Evolutionary conservation across 106 monocot species (phyloP), one percentile per base, ranked within the genome.

Genomic region (Apostasia shenzhenica): DNA sequence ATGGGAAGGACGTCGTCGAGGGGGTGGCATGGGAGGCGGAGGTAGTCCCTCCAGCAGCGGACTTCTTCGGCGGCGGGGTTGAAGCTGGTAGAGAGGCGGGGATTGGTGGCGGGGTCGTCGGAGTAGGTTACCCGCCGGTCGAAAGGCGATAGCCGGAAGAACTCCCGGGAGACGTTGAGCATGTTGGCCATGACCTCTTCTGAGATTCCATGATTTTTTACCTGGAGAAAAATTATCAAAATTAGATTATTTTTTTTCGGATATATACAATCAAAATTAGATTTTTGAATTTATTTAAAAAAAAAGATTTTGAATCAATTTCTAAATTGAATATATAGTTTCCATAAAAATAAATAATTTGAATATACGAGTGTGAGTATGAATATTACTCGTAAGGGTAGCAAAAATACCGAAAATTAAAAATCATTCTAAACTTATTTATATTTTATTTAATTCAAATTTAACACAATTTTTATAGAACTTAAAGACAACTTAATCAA

Each of bases 11-110:
- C 86, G 38, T 84, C 76, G 46, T 94, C 84, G 1, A 84, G 78
- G 9, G 93, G 93, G 43, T 93, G 78, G 80, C 93, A 93, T 62
- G 89, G 86, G 55, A 93, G 84, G 55, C 93, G 67, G 54, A 94
- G 82, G 59, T 84, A 94, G 55, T 94, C 93, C 43, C 93, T 75
- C 93, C 93, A 94, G 56, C 84, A 86, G 26, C 72, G 70, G 8
- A 89, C 84, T 8, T 72, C 78, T 82, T 94, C 93, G 49, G 80
- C 89, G 54, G 60, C 65, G 14, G 89, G 73, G 64, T 94, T 94
- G 74, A 94, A 94, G 81, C 93, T 94, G 2, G 93, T 94, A 6
- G 93, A 94, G 3, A 94, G 76, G 51, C 93, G 73, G 63, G 76
- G 82, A 41, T 80, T 84, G 80, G 79, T 87, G 38, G 78, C 41